Conservation (phyloP, 2,329 filamentous ascomycete species). For the Trichoderma sp. region DNA sequence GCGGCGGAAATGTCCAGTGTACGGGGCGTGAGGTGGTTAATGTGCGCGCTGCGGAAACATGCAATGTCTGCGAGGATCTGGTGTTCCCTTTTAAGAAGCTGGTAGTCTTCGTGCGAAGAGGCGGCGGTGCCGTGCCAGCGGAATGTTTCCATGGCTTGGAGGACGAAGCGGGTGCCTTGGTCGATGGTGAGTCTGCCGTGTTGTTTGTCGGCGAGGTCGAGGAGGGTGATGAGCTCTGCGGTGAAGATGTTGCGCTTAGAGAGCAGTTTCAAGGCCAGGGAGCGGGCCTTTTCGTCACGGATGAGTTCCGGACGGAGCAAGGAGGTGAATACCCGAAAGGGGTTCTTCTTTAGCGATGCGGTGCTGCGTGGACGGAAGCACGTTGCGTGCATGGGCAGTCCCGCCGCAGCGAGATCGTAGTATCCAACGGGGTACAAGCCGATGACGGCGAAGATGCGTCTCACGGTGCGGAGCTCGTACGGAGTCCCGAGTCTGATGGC, state of each 20-base stretch:
- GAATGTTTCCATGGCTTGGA: conserved; percentile 49
- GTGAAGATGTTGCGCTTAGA: conserved; percentile 46
- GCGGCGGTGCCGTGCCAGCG: conserved; percentile 48
- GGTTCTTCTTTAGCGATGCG: conserved; percentile 43
- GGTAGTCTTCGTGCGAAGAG: conserved; percentile 45
- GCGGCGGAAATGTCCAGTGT: conserved; percentile 51
- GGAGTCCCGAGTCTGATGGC: conserved; percentile 50
- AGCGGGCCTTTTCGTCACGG: conserved; percentile 33
- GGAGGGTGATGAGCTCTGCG: conserved; percentile 39
- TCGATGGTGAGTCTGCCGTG: conserved; percentile 32
- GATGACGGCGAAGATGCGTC: conserved; percentile 48
- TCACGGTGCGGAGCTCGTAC: conserved; percentile 45
- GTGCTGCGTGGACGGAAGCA: conserved; percentile 47
- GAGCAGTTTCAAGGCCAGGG: conserved; percentile 40
- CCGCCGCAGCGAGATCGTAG: conserved; percentile 49
- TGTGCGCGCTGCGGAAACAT: conserved; percentile 47
- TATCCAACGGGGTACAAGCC: conserved; percentile 53
- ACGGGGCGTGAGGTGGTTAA: conserved; percentile 56
- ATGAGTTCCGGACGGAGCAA: conserved; percentile 46
- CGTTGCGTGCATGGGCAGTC: conserved; percentile 53
- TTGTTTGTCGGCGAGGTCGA: conserved; percentile 40
- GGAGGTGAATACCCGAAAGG: conserved; percentile 46
- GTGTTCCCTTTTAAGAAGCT: conserved; percentile 44
- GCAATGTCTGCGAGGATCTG: conserved; percentile 52
- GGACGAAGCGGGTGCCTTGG: conserved; percentile 43